Evolutionary conservation across 73 alveolate genomes (phyloP).

Genomic region (Paramecium tetraurelia): DNA sequence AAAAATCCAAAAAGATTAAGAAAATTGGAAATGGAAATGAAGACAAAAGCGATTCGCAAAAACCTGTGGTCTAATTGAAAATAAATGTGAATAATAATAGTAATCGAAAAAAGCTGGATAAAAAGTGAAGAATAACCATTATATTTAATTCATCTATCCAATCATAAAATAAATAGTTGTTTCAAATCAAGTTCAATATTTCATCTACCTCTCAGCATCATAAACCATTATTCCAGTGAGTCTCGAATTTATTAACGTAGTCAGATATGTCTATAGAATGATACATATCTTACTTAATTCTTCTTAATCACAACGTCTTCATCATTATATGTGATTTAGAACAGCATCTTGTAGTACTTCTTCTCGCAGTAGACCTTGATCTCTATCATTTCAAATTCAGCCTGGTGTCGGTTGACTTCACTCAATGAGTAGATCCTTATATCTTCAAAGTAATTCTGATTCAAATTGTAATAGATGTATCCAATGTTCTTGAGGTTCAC

Average conservation of each 20-base stretch:
- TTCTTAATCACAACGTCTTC: neutral
- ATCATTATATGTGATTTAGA: neutral
- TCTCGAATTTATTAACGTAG: neutral
- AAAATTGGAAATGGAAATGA: neutral
- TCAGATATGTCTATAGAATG: neutral
- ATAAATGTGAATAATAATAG: neutral
- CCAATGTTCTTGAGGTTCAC: neutral
- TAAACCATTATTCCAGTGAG: neutral
- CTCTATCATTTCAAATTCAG: neutral
- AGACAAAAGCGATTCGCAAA: neutral
- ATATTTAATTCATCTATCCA: neutral
- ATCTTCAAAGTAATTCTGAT: neutral
- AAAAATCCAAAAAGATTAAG: neutral
- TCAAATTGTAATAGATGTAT: neutral
- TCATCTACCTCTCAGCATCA: neutral
- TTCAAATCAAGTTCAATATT: neutral
- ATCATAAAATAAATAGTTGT: neutral
- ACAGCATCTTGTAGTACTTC: neutral
- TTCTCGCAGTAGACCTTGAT: neutral
- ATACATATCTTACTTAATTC: neutral
- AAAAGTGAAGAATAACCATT: neutral
- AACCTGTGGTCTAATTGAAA: neutral
- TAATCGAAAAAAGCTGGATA: neutral
- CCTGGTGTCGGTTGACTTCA: neutral
- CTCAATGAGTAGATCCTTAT: neutral